Percentiles rank a stretch among this genome's conserved stretches.
Evolutionary conservation across 2,329 filamentous ascomycete species (phyloP).

Genomic region (Beauveria asiatica): DNA sequence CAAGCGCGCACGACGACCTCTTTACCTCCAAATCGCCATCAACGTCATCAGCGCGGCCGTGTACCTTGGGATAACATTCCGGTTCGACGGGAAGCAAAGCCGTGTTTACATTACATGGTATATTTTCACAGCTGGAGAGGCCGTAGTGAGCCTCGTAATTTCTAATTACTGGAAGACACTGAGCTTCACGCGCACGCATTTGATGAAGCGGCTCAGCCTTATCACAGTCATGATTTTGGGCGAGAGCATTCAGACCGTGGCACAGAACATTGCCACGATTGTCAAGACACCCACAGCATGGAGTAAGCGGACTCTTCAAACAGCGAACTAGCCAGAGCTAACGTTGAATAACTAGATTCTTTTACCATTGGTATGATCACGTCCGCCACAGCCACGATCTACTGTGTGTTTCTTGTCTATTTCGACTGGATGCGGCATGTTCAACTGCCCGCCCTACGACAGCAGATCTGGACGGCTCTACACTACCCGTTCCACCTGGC

Average conservation of each 20-base stretch:
- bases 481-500: constrained; percentile 58
- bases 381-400: constrained; percentile 32
- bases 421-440: constrained; percentile 59
- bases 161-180: constrained; percentile 48
- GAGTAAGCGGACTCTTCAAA: constrained; percentile 22
- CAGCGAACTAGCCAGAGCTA: not conserved
- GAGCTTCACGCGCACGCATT: constrained; percentile 52
- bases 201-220: constrained; percentile 55
- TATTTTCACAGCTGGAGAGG: constrained; percentile 44
- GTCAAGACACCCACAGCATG: constrained; percentile 32
- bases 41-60: constrained; percentile 28
- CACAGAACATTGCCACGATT: constrained; percentile 41
- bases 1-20: constrained; percentile 26
- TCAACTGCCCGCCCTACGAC: constrained; percentile 46
- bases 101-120: constrained; percentile 40
- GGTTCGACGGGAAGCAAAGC: constrained; percentile 27
- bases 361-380: constrained; percentile 32
- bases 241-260: constrained; percentile 54
- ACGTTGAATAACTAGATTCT: constrained; percentile 19
- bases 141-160: constrained; percentile 39
- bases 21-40: constrained; percentile 27
- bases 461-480: constrained; percentile 48
- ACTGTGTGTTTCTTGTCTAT: constrained; percentile 38
- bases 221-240: constrained; percentile 59
- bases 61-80: constrained; percentile 34